These are phyloP conservation scores for Quercus parvula DNA, from an alignment of 306 rosid species.

Conservation along the genomic window DNA sequence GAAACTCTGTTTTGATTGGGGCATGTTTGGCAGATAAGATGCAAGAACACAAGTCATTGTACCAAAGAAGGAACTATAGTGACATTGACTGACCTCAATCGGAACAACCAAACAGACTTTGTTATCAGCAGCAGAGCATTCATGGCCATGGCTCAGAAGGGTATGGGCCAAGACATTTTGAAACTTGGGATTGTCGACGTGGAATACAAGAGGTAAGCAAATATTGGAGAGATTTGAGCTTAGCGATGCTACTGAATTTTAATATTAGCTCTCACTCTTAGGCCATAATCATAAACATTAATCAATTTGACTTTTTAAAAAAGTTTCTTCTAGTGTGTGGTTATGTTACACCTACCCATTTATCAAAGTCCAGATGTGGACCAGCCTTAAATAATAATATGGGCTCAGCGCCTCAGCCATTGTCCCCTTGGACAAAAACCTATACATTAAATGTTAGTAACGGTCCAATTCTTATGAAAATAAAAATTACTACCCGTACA, in stretches of 20 bases:
- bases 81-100: conserved; percentile 66
- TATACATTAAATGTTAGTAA: conserved; percentile 27
- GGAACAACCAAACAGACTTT: conserved; percentile 52
- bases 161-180: conserved; percentile 34
- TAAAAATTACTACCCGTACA: too few relatives aligned
- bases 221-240: not conserved
- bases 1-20: not conserved
- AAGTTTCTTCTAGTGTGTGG: not conserved
- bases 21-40: conserved; percentile 56
- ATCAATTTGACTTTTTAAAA: not conserved
- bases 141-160: conserved; percentile 61
- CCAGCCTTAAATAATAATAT: conserved; percentile 14
- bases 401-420: not conserved
- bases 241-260: too few relatives aligned
- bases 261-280: not conserved
- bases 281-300: not conserved
- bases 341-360: conserved; percentile 20
- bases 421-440: conserved; percentile 18
- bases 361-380: conserved; percentile 9
- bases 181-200: conserved; percentile 68
- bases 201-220: conserved; percentile 69
- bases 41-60: conserved; percentile 59
- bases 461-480: conserved; percentile 30
- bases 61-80: conserved; percentile 53
- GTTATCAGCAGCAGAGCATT: conserved; percentile 78